Evolutionary conservation across 179 eudicot species (phyloP).

Genomic region (Sideroxylon spinosum): DNA sequence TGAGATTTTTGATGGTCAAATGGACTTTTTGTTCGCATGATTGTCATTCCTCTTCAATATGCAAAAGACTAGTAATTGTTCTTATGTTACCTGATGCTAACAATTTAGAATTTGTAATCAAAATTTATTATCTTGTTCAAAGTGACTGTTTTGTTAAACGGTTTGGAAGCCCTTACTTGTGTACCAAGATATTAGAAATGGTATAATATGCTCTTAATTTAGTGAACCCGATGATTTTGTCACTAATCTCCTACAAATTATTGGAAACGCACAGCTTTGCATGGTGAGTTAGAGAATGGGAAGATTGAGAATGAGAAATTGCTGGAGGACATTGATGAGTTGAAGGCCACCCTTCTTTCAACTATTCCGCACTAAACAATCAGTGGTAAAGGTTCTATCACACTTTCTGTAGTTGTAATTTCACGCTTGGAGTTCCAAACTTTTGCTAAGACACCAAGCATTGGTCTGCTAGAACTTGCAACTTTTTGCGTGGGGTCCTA

Average conservation of each 20-base stretch:
- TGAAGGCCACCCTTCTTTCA: conserved; percentile 40
- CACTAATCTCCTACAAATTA: conserved; percentile 5
- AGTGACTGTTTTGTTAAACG: neutral
- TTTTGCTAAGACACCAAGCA: neutral
- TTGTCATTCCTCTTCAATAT: neutral
- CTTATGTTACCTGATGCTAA: neutral
- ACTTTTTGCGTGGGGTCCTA: no score
- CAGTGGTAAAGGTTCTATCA: neutral
- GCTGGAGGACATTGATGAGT: conserved; percentile 43
- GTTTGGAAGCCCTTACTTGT: neutral
- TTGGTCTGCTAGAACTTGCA: neutral
- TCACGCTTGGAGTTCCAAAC: neutral
- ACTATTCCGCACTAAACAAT: conserved; percentile 20
- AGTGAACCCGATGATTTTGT: neutral
- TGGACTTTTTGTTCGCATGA: neutral
- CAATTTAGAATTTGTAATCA: neutral
- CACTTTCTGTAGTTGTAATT: neutral
- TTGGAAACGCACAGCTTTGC: conserved; percentile 33
- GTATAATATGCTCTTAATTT: neutral
- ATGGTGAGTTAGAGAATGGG: conserved; percentile 37
- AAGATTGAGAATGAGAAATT: conserved; percentile 45
- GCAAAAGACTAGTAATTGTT: neutral
- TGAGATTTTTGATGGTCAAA: neutral
- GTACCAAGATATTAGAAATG: neutral
- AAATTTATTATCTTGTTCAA: neutral